Evolutionary conservation across 768 basidiomycete species (phyloP), one percentile per base, ranked within the genome.

Genomic region (Suillus tomentosus): DNA sequence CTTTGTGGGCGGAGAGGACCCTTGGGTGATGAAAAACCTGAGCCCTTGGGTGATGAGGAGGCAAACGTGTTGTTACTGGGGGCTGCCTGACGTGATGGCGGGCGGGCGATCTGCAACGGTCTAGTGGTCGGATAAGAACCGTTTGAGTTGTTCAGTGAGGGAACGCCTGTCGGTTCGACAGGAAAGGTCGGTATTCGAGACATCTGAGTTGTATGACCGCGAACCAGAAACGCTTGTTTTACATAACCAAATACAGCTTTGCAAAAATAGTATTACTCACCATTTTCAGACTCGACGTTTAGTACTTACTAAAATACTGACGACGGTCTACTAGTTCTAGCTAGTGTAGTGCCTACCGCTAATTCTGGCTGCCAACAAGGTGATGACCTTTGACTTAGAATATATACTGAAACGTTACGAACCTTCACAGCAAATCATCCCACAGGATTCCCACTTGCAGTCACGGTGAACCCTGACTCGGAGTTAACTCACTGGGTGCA

Each of bases 1-100:
- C 89, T 79, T 71, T 86, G 84, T 15, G 90, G 90, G 55, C 89
- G 84, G 58, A 83, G 79, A 19, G 89, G 89, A 19, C 84, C 85
- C 65, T 78, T 76, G 11, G 82, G 77, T 15, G 81, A 76, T 51
- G 81, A 74, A 63, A 79, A 79, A 42, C 77, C 73, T 63, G 78
- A 74, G 59, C 73, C 71, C 63, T 74, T 79, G 62, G 82, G 80
- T 31, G 79, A 66, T 34, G 79, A 66, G 19, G 81, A 73, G 42
- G 71, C 50, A 51, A 76, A 71, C 42, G 79, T 67, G 65, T 72
- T 67, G 73, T 79, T 84, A 69, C 76, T 80, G 62, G 85, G 84
- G 40, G 85, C 86, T 50, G 80, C 81, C 34, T 87, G 84, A 64
- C 82, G 79, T 58, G 85, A 82, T 31, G 82, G 78, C 15, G 83